Evolutionary conservation across 495 filamentous ascomycete genomes (phyloP), one percentile per base, ranked within the genome.

Genomic region (Xylaria curta): DNA sequence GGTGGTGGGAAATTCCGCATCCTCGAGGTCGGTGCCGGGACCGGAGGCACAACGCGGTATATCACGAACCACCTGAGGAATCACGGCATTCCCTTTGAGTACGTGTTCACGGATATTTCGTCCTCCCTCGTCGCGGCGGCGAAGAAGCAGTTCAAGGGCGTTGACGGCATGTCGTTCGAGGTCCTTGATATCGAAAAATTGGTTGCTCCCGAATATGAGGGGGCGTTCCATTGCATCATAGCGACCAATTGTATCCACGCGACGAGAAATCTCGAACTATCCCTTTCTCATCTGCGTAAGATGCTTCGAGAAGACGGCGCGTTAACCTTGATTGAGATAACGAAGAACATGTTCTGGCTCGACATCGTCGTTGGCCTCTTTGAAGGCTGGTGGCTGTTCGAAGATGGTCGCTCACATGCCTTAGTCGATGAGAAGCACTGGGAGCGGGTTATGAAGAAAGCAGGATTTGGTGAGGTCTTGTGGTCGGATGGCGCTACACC

Each of bases 371-470:
- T 82, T 66, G 86, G 86, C 6, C 73, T 87, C 13, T 79, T 88
- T 1, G 84, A 86, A 26, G 86, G 86, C 5, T 88, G 87, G 87
- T 88, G 87, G 86, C 75, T 85, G 1, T 84, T 84, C 28, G 79
- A 83, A 19, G 84, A 88, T 61, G 83, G 82, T 6, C 82, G 85
- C 0, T 74, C 64, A 0, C 82, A 88, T 72, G 83, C 86, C 0
- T 72, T 88, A 9, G 77, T 78, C 4, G 71, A 76, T 13, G 74
- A 78, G 19, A 33, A 64, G 10, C 62, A 62, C 1, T 87, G 85
- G 85, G 75, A 85, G 53, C 60, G 60, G 0, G 77, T 76, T 26
- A 75, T 89, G 1, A 72, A 78, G 24, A 59, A 72, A 0, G 81
- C 76, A 0, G 87, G 87, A 0, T 88, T 82, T 75, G 76, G 73